Evolutionary conservation across 331 rosid species (phyloP).

Genomic region (Spiraea crenata): DNA sequence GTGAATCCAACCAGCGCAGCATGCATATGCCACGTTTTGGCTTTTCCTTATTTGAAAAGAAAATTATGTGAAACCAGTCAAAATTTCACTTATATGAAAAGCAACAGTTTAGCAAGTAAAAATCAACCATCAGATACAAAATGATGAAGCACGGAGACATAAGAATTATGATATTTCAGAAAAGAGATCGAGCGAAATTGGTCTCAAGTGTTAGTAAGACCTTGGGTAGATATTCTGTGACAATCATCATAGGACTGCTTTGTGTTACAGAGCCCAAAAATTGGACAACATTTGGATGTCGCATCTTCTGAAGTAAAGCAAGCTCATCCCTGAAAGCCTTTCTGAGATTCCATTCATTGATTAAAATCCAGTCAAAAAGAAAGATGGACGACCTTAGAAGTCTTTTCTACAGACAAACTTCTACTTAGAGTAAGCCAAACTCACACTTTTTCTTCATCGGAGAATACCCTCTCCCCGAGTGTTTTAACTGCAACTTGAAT

Average conservation of each 20-base stretch:
- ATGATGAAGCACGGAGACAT: not conserved
- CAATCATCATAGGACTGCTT: conserved; percentile 90
- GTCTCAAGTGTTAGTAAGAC: conserved; percentile 28
- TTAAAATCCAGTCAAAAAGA: conserved; percentile 11
- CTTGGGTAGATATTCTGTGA: conserved; percentile 87
- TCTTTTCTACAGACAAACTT: not conserved
- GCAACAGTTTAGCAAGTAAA: not conserved
- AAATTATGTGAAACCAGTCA: too few species aligned
- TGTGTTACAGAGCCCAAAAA: conserved; percentile 98
- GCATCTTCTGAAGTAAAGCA: conserved; percentile 73
- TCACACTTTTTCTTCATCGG: conserved; percentile 83
- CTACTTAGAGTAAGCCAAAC: conserved; percentile 39
- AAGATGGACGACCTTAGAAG: conserved; percentile 8
- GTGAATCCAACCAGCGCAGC: not conserved
- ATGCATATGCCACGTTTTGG: not conserved
- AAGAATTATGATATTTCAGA: not conserved
- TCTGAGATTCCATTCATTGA: conserved; percentile 37
- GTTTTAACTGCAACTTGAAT: conserved; percentile 80
- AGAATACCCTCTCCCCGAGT: conserved; percentile 66
- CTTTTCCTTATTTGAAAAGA: not conserved
- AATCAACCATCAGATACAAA: conserved; percentile 1
- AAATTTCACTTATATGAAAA: not conserved
- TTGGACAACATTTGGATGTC: conserved; percentile 97
- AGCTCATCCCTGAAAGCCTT: conserved; percentile 90
- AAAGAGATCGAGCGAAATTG: not conserved